Conservation (phyloP, 2,329 filamentous ascomycete genomes). For the Apiospora rasikravindrae region DNA sequence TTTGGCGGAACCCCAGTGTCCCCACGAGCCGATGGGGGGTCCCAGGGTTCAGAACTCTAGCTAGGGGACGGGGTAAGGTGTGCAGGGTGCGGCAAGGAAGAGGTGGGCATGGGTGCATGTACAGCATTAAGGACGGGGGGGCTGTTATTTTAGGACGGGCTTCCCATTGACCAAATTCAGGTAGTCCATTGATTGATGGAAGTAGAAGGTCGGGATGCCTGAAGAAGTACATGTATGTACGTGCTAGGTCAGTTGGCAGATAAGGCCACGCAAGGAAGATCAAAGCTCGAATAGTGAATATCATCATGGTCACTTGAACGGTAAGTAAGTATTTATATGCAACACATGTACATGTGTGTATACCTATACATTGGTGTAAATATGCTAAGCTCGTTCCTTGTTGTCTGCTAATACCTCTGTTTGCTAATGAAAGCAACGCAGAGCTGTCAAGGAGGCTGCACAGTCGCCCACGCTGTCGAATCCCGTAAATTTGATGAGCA, state of each 20-base stretch:
- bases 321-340: no score
- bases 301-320: neutral
- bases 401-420: neutral
- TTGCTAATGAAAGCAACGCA: neutral
- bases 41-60: slow-evolving; percentile 5
- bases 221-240: neutral
- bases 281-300: neutral
- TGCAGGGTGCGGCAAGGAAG: slow-evolving; percentile 16
- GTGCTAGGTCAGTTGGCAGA: neutral
- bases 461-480: neutral
- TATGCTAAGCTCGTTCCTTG: neutral
- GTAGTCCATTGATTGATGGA: neutral
- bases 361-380: neutral
- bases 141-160: neutral
- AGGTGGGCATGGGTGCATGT: slow-evolving; percentile 1
- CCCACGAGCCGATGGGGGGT: slow-evolving; percentile 8
- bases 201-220: neutral
- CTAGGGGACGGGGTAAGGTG: neutral
- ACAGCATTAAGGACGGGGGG: neutral
- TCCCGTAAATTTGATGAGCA: neutral
- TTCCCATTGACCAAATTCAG: slow-evolving; percentile 4
- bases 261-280: neutral
- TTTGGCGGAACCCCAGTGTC: slow-evolving; percentile 8
- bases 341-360: no score
- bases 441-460: neutral